Evolutionary conservation across 2,329 filamentous ascomycete species (phyloP), one percentile per base, ranked within the genome.

Genomic region (Scolecobasidium constrictum): DNA sequence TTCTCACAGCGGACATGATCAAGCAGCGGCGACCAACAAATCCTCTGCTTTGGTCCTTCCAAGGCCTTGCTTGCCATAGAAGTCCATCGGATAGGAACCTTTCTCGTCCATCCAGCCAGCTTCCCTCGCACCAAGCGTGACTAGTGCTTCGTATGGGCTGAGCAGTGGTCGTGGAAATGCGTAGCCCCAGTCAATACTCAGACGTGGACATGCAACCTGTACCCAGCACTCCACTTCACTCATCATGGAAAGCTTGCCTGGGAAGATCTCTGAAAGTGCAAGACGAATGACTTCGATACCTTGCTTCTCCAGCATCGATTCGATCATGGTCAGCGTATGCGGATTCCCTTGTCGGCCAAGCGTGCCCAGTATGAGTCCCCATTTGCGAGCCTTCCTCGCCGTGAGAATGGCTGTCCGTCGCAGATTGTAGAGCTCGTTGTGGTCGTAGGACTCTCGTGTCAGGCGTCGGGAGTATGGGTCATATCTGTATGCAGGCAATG

Each of bases 121-220:
- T 51, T 92, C 75, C 49, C 74, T 77, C 48, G 79, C 79, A 3
- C 83, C 87, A 38, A 98, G 64, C n/a, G 86, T 85, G 23, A 98
- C 81, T 46, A 96, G 72, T 5, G 92, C 92, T 66, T 98, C 92
- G 53, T 98, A 95, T 2, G 92, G 90, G 41, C 90, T 96, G 56
- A 98, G 63, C 46, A 98, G 60, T 38, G 92, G 92, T 37, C 85
- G 68, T 1, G 86, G 77, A 57, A 98, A 98, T 1, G 92, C 92
- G 65, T 96, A 96, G 0, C 92, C 92, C 92, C 92, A 98, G 64
- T 98, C 92, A 52, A 98, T 98, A 61, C 90, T 96, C 58, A 98
- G 58, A 39, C 92, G 70, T n/a, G 92, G 92, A 63, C 92, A 98
- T 4, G 92, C 92, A 40, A 98, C 87, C 64, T 98, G 92, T 31